Conservation (phyloP, 768 basidiomycete genomes). For the Gelatoporia subvermispora region DNA sequence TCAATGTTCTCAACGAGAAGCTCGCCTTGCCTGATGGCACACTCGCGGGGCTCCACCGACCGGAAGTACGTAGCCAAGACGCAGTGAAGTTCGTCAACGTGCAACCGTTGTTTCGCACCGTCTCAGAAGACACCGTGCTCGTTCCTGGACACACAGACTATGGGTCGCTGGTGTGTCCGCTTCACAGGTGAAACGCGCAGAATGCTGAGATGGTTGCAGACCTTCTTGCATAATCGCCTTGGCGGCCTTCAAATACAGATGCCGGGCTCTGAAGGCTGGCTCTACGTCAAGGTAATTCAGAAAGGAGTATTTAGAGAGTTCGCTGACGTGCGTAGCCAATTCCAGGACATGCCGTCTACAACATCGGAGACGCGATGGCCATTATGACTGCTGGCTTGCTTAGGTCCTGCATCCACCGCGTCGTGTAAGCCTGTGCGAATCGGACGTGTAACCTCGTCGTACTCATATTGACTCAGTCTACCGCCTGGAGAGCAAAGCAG, state of each 20-base stretch:
- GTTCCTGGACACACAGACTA: conserved; percentile 11
- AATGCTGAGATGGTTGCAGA: conserved; percentile 28
- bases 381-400: conserved; percentile 60
- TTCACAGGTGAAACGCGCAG: background rate
- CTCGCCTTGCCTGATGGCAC: conserved; percentile 19
- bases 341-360: conserved; percentile 26
- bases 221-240: conserved; percentile 64
- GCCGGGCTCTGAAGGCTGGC: conserved; percentile 58
- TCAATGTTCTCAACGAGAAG: conserved; percentile 18
- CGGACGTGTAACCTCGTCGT: background rate
- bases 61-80: conserved; percentile 16
- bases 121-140: conserved; percentile 3
- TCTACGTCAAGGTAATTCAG: conserved; percentile 52
- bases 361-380: conserved; percentile 44
- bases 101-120: conserved; percentile 6
- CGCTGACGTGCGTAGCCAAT: conserved; percentile 12
- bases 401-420: conserved; percentile 58
- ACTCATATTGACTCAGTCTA: conserved; percentile 22
- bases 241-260: conserved; percentile 68
- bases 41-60: conserved; percentile 12
- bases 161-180: conserved; percentile 5
- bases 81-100: conserved; percentile 22
- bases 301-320: conserved; percentile 13
- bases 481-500: conserved; percentile 54
- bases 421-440: conserved; percentile 35